phyloP scores from a whole-genome alignment of 768 basidiomycete species.

The Pholiota microspora region DNA sequence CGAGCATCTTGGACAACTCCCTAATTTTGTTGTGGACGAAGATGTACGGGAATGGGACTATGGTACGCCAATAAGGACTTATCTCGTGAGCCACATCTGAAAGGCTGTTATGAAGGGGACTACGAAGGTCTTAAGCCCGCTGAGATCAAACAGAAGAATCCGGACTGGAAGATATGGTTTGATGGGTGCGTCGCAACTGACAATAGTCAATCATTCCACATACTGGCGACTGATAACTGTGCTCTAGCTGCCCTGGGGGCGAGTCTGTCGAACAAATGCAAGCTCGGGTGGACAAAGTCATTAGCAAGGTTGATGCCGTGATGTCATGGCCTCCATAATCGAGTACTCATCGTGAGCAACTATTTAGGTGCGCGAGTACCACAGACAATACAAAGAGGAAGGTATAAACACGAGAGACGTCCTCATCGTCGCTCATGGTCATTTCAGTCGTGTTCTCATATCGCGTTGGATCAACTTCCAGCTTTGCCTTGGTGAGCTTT shows the following conservation, averaged over 20 bases:
- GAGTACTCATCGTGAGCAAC: not conserved
- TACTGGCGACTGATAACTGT: conserved; percentile 1
- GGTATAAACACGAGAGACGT: conserved; percentile 71
- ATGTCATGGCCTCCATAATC: too few species aligned
- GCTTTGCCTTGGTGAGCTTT: conserved; percentile 27
- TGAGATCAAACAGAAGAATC: conserved; percentile 67
- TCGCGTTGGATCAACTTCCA: conserved; percentile 28
- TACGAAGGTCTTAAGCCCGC: conserved; percentile 81
- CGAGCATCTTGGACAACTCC: conserved; percentile 35
- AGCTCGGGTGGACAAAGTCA: conserved; percentile 72
- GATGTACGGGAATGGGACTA: conserved; percentile 87
- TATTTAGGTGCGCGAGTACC: conserved; percentile 66
- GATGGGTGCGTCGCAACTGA: conserved; percentile 62
- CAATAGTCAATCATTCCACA: too few species aligned
- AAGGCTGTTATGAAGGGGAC: conserved; percentile 45
- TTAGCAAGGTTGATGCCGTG: conserved; percentile 60
- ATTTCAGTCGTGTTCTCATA: conserved; percentile 52
- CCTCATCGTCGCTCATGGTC: conserved; percentile 88
- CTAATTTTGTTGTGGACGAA: conserved; percentile 60
- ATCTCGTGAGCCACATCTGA: not conserved
- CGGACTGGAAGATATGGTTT: conserved; percentile 79
- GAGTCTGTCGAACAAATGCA: conserved; percentile 83
- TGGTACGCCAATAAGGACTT: conserved; percentile 27
- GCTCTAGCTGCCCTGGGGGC: conserved; percentile 78
- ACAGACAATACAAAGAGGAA: conserved; percentile 67